Conservation (phyloP, 805 yeast species). For the Nakazawaea wyomingensis region DNA sequence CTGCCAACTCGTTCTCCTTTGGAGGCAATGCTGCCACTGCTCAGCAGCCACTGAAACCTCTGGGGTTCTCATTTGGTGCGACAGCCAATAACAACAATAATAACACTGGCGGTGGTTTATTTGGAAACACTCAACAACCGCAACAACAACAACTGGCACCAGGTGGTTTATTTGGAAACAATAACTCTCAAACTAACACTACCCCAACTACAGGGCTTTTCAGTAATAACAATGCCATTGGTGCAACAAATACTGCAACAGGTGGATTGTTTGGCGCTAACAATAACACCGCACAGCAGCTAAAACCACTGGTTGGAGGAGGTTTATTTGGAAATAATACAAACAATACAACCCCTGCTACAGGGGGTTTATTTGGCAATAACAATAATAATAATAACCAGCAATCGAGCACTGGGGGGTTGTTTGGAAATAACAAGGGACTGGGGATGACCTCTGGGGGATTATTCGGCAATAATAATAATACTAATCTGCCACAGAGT, state of each 20-base stretch:
- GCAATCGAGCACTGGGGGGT: neutral
- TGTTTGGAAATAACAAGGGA: conserved; percentile 1
- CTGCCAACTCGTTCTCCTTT: neutral
- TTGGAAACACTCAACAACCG: neutral
- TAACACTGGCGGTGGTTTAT: no score
- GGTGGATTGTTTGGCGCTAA: conserved; percentile 1
- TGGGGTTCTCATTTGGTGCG: conserved; percentile 10
- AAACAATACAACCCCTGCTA: neutral
- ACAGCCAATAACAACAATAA: neutral
- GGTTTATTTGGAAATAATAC: neutral
- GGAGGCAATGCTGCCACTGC: neutral
- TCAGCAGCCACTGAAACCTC: neutral
- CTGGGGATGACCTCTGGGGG: conserved; percentile 7
- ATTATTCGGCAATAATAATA: conserved; percentile 11
- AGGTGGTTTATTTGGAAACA: conserved; percentile 2
- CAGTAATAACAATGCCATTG: neutral
- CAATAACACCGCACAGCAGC: neutral
- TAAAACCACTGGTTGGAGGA: neutral
- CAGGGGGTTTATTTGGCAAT: conserved; percentile 10
- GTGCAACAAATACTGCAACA: neutral
- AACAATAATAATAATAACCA: conserved; percentile 4
- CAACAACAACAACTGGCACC: conserved; percentile 3
- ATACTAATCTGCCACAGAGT: conserved; percentile 11
- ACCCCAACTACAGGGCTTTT: neutral
- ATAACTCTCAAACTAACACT: neutral